A percentile compares a stretch with the other conserved stretches of the same genome.
phyloP scores from a whole-genome alignment of 345 rosid genomes.

The Moricandia arvensis region DNA sequence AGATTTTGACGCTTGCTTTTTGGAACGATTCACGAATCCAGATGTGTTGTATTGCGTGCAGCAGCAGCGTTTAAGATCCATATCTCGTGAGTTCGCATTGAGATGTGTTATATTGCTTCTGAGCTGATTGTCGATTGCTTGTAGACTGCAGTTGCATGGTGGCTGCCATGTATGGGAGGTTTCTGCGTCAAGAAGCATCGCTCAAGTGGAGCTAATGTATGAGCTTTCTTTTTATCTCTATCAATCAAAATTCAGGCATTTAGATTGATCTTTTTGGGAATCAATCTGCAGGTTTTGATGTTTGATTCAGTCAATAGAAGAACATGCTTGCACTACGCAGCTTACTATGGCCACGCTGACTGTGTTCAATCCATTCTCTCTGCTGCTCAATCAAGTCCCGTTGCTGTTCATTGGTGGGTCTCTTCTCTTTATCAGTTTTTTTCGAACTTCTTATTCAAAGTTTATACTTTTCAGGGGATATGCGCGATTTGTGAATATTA shows the following conservation, averaged over 20 bases:
- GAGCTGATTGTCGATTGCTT: too few species aligned
- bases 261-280: neutral
- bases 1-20: constrained; percentile 75
- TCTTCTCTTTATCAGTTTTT: neutral
- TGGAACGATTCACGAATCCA: constrained; percentile 73
- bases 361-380: constrained; percentile 77
- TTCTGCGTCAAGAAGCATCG: constrained; percentile 73
- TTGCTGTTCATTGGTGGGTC: constrained; percentile 75
- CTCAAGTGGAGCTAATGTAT: constrained; percentile 95
- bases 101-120: too few species aligned
- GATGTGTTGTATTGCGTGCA: too few species aligned
- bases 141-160: constrained; percentile 96
- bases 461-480: constrained; percentile 59
- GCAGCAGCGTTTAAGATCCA: too few species aligned
- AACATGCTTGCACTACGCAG: constrained; percentile 96
- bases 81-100: too few species aligned
- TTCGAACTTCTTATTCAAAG: too few species aligned
- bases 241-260: too few species aligned
- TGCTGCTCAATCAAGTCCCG: constrained; percentile 73
- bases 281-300: constrained; percentile 65
- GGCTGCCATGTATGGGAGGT: constrained; percentile 96
- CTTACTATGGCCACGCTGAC: constrained; percentile 79
- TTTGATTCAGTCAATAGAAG: constrained; percentile 86
- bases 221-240: neutral
- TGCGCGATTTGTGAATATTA: constrained; percentile 84